A percentile compares a stretch with the other conserved stretches of the same genome.
Evolutionary conservation across 2,329 filamentous ascomycete genomes (phyloP).

Genomic region (Uncinocarpus reesii): DNA sequence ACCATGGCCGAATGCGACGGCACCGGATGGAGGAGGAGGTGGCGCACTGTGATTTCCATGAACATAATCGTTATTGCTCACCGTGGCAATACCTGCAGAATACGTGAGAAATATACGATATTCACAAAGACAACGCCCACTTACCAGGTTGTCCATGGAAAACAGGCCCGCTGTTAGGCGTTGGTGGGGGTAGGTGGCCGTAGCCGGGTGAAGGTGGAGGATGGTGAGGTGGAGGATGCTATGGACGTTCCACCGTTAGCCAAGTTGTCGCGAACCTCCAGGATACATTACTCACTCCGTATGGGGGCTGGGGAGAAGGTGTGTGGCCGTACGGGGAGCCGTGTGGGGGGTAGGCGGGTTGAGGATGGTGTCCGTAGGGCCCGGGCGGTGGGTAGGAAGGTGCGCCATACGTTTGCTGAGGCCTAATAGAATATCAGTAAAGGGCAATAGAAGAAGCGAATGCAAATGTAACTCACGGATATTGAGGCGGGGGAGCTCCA

Average conservation of each 20-base stretch:
- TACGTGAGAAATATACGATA: constrained; percentile 6
- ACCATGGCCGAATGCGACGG: constrained; percentile 67
- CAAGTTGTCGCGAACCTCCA: not conserved
- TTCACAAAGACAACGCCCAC: constrained; percentile 13
- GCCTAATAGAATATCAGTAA: constrained; percentile 1
- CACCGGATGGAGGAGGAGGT: constrained; percentile 53
- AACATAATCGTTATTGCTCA: constrained; percentile 45
- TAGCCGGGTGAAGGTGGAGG: constrained; percentile 1
- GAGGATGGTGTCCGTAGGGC: constrained; percentile 28
- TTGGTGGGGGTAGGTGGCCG: constrained; percentile 12
- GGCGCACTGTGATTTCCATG: constrained; percentile 52
- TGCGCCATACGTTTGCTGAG: constrained; percentile 6
- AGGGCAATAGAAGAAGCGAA: constrained; percentile 6
- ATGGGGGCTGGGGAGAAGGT: constrained; percentile 36
- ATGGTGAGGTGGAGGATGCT: not conserved
- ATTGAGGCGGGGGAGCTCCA: constrained; percentile 28
- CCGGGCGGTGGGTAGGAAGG: constrained; percentile 13
- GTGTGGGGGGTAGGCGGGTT: constrained; percentile 36
- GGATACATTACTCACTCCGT: constrained; percentile 27
- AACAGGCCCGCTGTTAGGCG: constrained; percentile 29
- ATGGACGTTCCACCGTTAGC: constrained; percentile 6
- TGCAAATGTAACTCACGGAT: constrained; percentile 25
- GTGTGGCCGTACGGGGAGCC: constrained; percentile 28
- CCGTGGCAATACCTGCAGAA: constrained; percentile 23
- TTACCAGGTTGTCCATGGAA: constrained; percentile 35